phyloP scores from a whole-genome alignment of 805 yeast species.

The Kazachstania africana region DNA sequence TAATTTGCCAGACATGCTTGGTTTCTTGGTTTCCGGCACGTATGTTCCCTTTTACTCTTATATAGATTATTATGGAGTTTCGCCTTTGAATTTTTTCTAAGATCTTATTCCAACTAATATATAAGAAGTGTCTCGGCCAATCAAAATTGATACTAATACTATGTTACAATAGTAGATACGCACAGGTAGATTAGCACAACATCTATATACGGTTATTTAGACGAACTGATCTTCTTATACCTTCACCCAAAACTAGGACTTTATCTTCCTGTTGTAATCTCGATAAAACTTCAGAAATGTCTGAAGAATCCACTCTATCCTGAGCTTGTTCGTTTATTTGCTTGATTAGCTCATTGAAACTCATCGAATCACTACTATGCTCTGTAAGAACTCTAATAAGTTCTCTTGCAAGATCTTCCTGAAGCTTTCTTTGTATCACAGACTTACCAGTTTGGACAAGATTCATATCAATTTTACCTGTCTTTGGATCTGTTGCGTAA shows the following conservation, averaged over 20 bases:
- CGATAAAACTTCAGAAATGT: constrained; percentile 54
- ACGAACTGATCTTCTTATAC: constrained; percentile 50
- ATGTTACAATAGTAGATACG: too few species aligned
- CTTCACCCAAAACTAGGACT: constrained; percentile 59
- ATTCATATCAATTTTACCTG: constrained; percentile 97
- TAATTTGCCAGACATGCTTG: constrained; percentile 22
- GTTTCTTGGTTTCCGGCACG: too few species aligned
- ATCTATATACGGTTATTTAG: constrained; percentile 24
- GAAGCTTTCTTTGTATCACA: constrained; percentile 66
- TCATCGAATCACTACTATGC: constrained; percentile 35
- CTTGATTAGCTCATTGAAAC: constrained; percentile 47
- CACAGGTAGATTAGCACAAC: too few species aligned
- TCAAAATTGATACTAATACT: too few species aligned
- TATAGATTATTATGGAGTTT: too few species aligned
- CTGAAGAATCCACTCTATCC: constrained; percentile 56
- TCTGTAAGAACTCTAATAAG: constrained; percentile 44
- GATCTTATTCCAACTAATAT: too few species aligned
- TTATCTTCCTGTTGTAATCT: constrained; percentile 63
- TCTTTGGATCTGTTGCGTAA: constrained; percentile 94
- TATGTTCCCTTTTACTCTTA: too few species aligned
- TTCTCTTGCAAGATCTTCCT: constrained; percentile 59
- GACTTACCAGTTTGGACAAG: constrained; percentile 94
- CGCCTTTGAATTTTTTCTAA: too few species aligned
- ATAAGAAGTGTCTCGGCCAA: too few species aligned
- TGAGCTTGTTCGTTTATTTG: constrained; percentile 49